Conservation (phyloP, 257 asterid species). For the Rubia yunnanensis region DNA sequence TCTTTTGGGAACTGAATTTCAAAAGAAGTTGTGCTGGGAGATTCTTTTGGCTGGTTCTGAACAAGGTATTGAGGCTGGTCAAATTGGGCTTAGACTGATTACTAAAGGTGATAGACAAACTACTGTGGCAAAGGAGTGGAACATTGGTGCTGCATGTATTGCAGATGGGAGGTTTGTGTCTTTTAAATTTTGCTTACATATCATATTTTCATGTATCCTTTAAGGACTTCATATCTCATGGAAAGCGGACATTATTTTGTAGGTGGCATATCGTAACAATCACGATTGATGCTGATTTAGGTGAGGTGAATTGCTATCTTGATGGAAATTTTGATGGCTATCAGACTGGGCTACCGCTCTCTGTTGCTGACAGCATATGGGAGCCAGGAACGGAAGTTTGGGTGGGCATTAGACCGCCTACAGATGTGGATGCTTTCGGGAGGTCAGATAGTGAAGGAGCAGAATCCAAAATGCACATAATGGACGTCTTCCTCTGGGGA, state of each 20-base stretch:
- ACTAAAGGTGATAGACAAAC: conserved; percentile 91
- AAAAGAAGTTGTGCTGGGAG: conserved; percentile 83
- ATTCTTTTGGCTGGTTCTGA: conserved; percentile 98
- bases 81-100: conserved; percentile 84
- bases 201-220: not conserved
- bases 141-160: conserved; percentile 78
- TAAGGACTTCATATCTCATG: conserved; percentile 5
- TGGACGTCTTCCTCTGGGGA: conserved; percentile 98
- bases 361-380: conserved; percentile 70
- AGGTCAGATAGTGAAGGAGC: conserved; percentile 97
- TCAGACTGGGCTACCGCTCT: conserved; percentile 80
- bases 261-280: conserved; percentile 95
- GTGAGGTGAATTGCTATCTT: conserved; percentile 90
- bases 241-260: conserved; percentile 20
- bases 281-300: conserved; percentile 85
- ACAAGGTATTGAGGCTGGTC: conserved; percentile 99
- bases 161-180: conserved; percentile 86
- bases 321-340: conserved; percentile 95
- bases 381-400: conserved; percentile 86
- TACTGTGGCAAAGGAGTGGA: conserved; percentile 90
- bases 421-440: conserved; percentile 93
- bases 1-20: conserved; percentile 90
- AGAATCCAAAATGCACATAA: conserved; percentile 92
- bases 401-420: conserved; percentile 91
- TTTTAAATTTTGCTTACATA: not conserved